Evolutionary conservation across 2,329 filamentous ascomycete species (phyloP).

Genomic region (Lizonia empirigonia): DNA sequence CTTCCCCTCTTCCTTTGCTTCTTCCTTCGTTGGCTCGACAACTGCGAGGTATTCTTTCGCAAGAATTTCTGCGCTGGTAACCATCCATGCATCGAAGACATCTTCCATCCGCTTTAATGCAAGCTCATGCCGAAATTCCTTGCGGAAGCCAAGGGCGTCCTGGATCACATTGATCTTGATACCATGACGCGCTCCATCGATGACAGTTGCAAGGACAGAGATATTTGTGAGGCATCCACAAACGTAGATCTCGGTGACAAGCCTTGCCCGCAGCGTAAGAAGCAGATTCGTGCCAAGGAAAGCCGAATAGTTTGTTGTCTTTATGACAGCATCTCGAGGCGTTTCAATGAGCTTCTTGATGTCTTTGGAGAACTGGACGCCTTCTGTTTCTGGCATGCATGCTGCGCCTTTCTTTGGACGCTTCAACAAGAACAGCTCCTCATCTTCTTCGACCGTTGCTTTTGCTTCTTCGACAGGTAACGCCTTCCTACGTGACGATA

Average conservation of each 20-base stretch:
- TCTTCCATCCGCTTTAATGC: conserved; percentile 74
- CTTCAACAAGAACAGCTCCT: conserved; percentile 53
- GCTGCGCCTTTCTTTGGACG: conserved; percentile 48
- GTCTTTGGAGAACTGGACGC: conserved; percentile 58
- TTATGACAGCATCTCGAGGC: conserved; percentile 59
- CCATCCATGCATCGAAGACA: conserved; percentile 73
- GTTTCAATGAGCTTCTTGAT: conserved; percentile 57
- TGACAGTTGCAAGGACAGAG: conserved; percentile 86
- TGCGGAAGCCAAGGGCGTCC: conserved; percentile 85
- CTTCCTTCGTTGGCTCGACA: conserved; percentile 14
- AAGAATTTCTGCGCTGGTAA: conserved; percentile 65
- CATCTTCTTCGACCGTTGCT: conserved; percentile 48
- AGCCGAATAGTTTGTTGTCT: conserved; percentile 86
- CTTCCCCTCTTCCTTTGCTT: conserved; percentile 5
- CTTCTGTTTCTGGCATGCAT: conserved; percentile 51
- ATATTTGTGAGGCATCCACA: conserved; percentile 87
- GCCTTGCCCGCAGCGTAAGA: conserved; percentile 76
- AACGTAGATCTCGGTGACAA: conserved; percentile 87
- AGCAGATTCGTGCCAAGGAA: conserved; percentile 78
- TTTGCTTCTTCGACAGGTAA: conserved; percentile 36
- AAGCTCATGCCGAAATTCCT: conserved; percentile 68
- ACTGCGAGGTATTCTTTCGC: conserved; percentile 34
- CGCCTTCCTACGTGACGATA: conserved; percentile 40
- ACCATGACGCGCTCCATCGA: conserved; percentile 88
- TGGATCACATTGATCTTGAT: conserved; percentile 85